Evolutionary conservation across 2,329 filamentous ascomycete genomes (phyloP), one percentile per base, ranked within the genome.

Genomic region (Thielaviopsis punctulata): DNA sequence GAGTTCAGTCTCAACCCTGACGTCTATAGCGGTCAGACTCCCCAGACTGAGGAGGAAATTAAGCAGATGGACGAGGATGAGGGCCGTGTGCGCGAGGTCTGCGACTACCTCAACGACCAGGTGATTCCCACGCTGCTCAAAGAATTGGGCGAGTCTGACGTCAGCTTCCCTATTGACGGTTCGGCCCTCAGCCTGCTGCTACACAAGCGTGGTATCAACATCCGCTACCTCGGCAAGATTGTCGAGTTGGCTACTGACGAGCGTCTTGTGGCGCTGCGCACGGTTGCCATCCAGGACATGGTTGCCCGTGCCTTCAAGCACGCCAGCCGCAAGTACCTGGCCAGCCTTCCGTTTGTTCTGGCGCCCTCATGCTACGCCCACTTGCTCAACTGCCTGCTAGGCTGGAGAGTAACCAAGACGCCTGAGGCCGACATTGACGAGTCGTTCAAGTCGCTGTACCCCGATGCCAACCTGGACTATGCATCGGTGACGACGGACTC

Each of bases 111-210:
- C 48, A 79, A 79, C 8, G 73, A 80, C 8, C 81, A 83, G 55
- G 78, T 87, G 52, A 84, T 98, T 58, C 88, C 90, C n/a, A 79
- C 84, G 52, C 73, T 98, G 53, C 69, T 96, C 54, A 80, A 83
- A 56, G 90, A 98, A 61, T 76, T 98, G 54, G 83, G 84, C 62
- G 86, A 94, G 58, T 89, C 87, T 6, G 90, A 98, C 59, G 83
- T 95, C 58, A 92, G 90, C 61, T 96, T 96, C 71, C 92, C 92
- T 12, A 95, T 96, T 87, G 93, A 98, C 61, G 92, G 92, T n/a
- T 79, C 85, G 62, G 95, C 90, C 19, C 73, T 98, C 54, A 86
- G 84, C 60, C 80, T 82, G 58, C 77, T 95, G 49, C 74, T 98
- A 62, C 92, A 98, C 72, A 95, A 95, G 73, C 86, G 90, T 43